Base-by-base conservation (phyloP, 2,329 filamentous ascomycete species). In the Fusarium fracticaudum region DNA sequence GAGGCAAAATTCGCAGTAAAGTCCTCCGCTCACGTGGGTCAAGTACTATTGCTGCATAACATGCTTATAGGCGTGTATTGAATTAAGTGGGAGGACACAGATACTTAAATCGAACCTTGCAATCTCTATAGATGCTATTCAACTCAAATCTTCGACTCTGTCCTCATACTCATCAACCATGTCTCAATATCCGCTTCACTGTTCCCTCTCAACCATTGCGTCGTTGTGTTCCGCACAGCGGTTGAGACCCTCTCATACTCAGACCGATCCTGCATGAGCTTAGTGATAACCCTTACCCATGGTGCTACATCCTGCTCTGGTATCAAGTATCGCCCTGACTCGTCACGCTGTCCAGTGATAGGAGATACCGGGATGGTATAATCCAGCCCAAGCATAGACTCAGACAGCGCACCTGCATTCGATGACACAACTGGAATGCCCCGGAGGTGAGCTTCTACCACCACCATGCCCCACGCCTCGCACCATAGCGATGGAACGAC, bases 381-480 rank as follows among this genome's bases (percentile, higher is more conserved):
- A 47, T 64, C 54, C 18, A 64, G 15, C 3, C 54, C 54, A 47
- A 64, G 60, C 54, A 64, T 64, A 4, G 61, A 58, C 29, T 60
- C 61, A 17, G 43, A 37, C 1, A 64, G 41, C 5, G 61, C 35
- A 20, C 61, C 61, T 24, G 54, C 29, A 8, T 64, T n/a, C 6
- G 61, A 60, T 2, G 54, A 35, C 10, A 60, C 43, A 2, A 64
- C 60, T 8, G 60, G 54, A 1, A 60, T 64, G n/a, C 43, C 60
- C 18, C 60, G 54, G 8, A 64, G 43, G n/a, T 64, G 60, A 18
- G 60, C 54, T 26, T 64, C 60, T 8, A 64, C 43, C 31, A 48
- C 54, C n/a, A 64, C 60, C 60, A 60, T 64, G 6, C 54, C 54
- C 60, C 60, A 64, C 1, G 60, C 60, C 43, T 64, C 60, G 12